Percentiles rank a stretch among this genome's conserved stretches.
Evolutionary conservation across 352 stramenopile species (phyloP).

Genomic region (Pythium guiyangense): DNA sequence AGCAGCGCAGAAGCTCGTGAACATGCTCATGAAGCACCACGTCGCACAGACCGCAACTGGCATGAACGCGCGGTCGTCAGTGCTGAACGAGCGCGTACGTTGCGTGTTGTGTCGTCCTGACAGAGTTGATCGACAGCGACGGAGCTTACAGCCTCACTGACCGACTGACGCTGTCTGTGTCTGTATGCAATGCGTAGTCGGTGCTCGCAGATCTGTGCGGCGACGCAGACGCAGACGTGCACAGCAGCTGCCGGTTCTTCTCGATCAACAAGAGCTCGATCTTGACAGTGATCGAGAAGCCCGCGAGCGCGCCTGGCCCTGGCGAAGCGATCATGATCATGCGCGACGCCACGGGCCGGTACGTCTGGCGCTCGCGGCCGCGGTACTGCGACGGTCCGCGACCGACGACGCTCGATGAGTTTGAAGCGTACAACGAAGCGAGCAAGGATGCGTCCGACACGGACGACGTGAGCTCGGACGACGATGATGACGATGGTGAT

Average conservation of each 20-base stretch:
- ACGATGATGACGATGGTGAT: conserved; percentile 15
- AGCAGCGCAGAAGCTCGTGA: conserved; percentile 73
- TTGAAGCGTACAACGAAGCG: conserved; percentile 32
- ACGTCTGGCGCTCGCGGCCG: conserved; percentile 75
- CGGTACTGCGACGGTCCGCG: conserved; percentile 54
- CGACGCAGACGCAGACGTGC: conserved; percentile 30
- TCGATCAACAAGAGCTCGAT: conserved; percentile 78
- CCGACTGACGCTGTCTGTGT: neutral
- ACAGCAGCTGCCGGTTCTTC: conserved; percentile 73
- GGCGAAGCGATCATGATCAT: conserved; percentile 74
- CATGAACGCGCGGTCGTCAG: conserved; percentile 35
- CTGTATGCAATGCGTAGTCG: conserved; percentile 22
- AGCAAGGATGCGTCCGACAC: conserved; percentile 20
- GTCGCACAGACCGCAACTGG: conserved; percentile 50
- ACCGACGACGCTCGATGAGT: conserved; percentile 51
- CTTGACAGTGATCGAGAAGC: conserved; percentile 79
- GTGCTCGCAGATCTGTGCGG: conserved; percentile 56
- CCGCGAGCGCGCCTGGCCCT: conserved; percentile 26
- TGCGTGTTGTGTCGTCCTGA: neutral
- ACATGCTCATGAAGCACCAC: conserved; percentile 88
- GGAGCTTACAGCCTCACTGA: neutral
- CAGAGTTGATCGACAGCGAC: too few species aligned
- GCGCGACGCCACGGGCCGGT: conserved; percentile 69
- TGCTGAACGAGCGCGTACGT: conserved; percentile 60
- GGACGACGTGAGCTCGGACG: conserved; percentile 21